Conservation (phyloP, 768 basidiomycete species). For the Leccinellum luteum region DNA sequence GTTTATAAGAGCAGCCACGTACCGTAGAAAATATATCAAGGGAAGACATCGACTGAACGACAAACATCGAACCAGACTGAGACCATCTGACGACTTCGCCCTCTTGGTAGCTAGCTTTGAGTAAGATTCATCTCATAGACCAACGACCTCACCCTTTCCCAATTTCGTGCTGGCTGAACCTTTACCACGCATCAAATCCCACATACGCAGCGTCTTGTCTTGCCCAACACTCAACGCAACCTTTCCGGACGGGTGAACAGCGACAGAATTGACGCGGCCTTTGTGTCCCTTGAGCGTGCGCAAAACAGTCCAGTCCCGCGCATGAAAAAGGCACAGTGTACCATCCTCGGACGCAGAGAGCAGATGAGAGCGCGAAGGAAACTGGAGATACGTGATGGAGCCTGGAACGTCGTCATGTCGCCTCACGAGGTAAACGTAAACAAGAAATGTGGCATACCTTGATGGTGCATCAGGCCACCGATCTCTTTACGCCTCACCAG, state of each 20-base stretch:
- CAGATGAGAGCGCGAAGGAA: constrained; percentile 87
- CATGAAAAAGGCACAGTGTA: constrained; percentile 84
- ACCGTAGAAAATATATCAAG: constrained; percentile 87
- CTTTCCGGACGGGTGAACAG: constrained; percentile 91
- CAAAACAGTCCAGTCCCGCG: constrained; percentile 91
- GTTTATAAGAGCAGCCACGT: background rate
- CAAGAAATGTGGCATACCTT: constrained; percentile 54
- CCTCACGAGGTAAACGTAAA: background rate
- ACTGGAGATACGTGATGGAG: constrained; percentile 84
- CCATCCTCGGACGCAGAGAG: constrained; percentile 93
- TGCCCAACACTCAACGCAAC: constrained; percentile 89
- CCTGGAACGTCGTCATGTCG: constrained; percentile 45
- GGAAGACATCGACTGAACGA: constrained; percentile 70
- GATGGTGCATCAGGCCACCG: constrained; percentile 91
- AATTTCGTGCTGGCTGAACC: constrained; percentile 87
- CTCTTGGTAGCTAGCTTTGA: constrained; percentile 46
- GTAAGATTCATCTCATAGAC: background rate
- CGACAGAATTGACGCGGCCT: constrained; percentile 84
- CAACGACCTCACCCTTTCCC: constrained; percentile 63
- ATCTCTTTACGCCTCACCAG: constrained; percentile 87
- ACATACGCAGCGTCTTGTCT: constrained; percentile 90
- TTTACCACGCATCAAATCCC: constrained; percentile 97
- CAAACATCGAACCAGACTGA: constrained; percentile 69
- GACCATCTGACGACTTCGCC: constrained; percentile 94
- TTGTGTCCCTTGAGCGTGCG: constrained; percentile 91